Evolutionary conservation across 2,329 filamentous ascomycete species (phyloP), one percentile per base, ranked within the genome.

Genomic region (Ophiostoma tasmaniense): DNA sequence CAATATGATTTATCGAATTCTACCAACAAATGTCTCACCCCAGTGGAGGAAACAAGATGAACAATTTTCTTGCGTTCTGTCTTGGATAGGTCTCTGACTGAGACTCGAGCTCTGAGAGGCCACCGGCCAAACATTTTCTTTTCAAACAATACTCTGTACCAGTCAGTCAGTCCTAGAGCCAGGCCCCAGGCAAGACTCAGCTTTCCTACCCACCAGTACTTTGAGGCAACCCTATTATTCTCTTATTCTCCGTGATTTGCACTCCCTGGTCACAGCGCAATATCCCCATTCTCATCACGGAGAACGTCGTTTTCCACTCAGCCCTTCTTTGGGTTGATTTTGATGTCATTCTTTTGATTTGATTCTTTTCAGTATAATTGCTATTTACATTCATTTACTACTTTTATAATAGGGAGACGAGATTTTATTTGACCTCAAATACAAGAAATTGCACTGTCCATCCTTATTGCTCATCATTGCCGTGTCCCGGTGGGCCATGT

Each of bases 41-140:
- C 55, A 30, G 55, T 61, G 55, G 55, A 61, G 55, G 55, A 61
- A 61, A 61, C 55, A 61, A 61, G 25, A 61, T 61, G 55, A 61
- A 61, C 55, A 61, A 61, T 61, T 30, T 61, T 61, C 55, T 61
- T 55, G 50, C 55, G 30, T 61, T 61, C 50, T 61, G 55, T 61
- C 52, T 30, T 25, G 11, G 50, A 25, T 3, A 22, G 50, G 25
- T 59, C 52, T 14, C 8, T 59, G 25, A 3, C n/a, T 59, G 25
- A 3, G 50, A 10, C 22, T 22, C 7, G 3, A n/a, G n/a, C 5
- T 14, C 50, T 55, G n/a, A 55, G 50, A 61, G 55, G 55, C 55
- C 55, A 61, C 55, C 55, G 25, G 25, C 55, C 22, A 55, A 8
- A 42, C 37, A 39, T 39, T 11, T 14, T 1, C 33, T 33, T 33